Evolutionary conservation across 2,329 filamentous ascomycete species (phyloP).

Genomic region (Arthrobotrys sinensis): DNA sequence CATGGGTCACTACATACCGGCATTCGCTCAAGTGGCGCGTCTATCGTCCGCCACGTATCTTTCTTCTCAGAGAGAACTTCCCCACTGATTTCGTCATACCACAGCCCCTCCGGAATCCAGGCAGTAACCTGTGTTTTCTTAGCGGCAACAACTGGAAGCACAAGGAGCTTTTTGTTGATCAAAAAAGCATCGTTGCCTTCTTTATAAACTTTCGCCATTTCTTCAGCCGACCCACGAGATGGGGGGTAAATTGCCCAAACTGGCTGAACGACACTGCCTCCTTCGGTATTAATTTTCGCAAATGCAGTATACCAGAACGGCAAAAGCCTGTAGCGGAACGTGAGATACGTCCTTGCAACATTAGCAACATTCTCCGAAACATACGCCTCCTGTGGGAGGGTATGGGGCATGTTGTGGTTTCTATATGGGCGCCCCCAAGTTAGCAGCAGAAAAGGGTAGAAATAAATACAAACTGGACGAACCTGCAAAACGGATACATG

Average conservation of each 20-base stretch:
- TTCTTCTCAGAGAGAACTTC: conserved; percentile 2
- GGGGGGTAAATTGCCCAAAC: conserved; percentile 48
- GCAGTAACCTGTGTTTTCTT: conserved; percentile 28
- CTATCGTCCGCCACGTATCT: conserved; percentile 32
- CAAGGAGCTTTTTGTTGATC: conserved; percentile 31
- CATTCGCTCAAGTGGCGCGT: conserved; percentile 40
- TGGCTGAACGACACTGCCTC: conserved; percentile 54
- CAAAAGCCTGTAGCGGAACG: conserved; percentile 48
- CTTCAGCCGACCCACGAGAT: not conserved
- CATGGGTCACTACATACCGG: conserved; percentile 31
- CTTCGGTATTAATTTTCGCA: not conserved
- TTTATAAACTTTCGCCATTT: conserved; percentile 22
- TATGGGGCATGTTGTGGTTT: conserved; percentile 60
- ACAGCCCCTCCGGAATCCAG: conserved; percentile 52
- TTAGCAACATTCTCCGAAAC: conserved; percentile 22
- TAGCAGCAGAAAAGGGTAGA: too few relatives aligned
- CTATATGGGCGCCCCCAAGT: not conserved
- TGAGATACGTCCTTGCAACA: conserved; percentile 46
- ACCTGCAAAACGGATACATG: conserved; percentile 55
- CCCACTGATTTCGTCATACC: conserved; percentile 43
- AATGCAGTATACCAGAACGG: conserved; percentile 60
- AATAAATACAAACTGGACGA: not conserved
- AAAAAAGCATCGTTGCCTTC: conserved; percentile 50
- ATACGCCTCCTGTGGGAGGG: conserved; percentile 48
- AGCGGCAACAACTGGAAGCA: conserved; percentile 38